Evolutionary conservation across 2,329 filamentous ascomycete genomes (phyloP).

Genomic region (Phialocephala sp.): DNA sequence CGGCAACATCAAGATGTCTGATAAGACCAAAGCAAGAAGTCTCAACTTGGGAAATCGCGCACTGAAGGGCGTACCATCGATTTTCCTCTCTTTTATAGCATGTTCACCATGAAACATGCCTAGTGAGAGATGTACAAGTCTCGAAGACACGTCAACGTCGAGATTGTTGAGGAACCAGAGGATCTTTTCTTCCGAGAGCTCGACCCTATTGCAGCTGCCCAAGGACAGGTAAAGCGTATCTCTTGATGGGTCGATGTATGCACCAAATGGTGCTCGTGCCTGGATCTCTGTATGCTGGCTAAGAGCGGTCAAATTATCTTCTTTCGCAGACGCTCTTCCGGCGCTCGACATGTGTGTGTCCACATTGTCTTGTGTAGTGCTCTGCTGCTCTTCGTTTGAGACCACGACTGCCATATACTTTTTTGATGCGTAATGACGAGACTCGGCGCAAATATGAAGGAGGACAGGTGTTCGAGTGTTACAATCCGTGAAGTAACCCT

Average conservation of each 20-base stretch:
- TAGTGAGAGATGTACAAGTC: not conserved
- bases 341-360: not conserved
- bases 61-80: too few species aligned
- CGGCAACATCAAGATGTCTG: too few species aligned
- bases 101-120: too few species aligned
- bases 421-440: not conserved
- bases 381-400: not conserved
- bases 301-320: too few species aligned
- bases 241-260: not conserved
- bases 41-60: too few species aligned
- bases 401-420: not conserved
- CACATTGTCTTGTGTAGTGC: too few species aligned
- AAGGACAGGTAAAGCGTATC: not conserved
- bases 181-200: not conserved
- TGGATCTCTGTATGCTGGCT: not conserved
- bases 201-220: not conserved
- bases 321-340: not conserved
- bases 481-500: not conserved
- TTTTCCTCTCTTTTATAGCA: too few species aligned
- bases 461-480: not conserved
- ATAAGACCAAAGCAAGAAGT: not conserved
- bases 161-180: not conserved
- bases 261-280: not conserved
- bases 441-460: not conserved
- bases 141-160: not conserved